Percentiles rank a stretch among this genome's conserved stretches.
Conservation (phyloP, 78 protist genomes). For the Bodo saltans region DNA sequence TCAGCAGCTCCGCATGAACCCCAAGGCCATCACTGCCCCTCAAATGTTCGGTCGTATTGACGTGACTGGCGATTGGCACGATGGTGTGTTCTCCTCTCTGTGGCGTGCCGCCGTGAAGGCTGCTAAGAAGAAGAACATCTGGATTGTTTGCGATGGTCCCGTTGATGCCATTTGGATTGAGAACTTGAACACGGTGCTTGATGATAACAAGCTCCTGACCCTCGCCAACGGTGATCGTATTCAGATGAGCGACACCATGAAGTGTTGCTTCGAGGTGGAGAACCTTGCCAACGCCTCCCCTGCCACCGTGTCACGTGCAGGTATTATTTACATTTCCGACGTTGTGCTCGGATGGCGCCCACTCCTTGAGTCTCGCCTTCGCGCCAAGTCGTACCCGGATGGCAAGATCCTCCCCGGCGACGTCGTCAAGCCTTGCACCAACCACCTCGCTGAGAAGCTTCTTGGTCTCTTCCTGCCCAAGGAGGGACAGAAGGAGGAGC, state of each 20-base stretch:
- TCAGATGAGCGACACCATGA: conserved; percentile 62
- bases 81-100: conserved; percentile 74
- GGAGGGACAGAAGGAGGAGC: background rate
- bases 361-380: conserved; percentile 31
- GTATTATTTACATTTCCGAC: conserved; percentile 67
- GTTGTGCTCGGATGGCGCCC: conserved; percentile 40
- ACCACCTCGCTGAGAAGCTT: background rate
- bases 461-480: conserved; percentile 26
- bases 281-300: conserved; percentile 86
- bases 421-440: background rate
- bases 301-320: conserved; percentile 89
- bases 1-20: conserved; percentile 72
- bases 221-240: conserved; percentile 82
- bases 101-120: conserved; percentile 55
- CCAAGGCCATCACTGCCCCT: conserved; percentile 76
- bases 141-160: conserved; percentile 84
- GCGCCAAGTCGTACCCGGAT: conserved; percentile 20
- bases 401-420: background rate
- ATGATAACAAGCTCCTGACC: conserved; percentile 81
- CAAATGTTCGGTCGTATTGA: conserved; percentile 81
- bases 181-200: conserved; percentile 83
- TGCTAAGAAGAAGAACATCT: conserved; percentile 34
- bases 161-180: conserved; percentile 89
- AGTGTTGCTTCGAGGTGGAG: conserved; percentile 73
- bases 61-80: conserved; percentile 75